Base-by-base conservation (phyloP, 768 basidiomycete genomes). In the Suillus weaverae region DNA sequence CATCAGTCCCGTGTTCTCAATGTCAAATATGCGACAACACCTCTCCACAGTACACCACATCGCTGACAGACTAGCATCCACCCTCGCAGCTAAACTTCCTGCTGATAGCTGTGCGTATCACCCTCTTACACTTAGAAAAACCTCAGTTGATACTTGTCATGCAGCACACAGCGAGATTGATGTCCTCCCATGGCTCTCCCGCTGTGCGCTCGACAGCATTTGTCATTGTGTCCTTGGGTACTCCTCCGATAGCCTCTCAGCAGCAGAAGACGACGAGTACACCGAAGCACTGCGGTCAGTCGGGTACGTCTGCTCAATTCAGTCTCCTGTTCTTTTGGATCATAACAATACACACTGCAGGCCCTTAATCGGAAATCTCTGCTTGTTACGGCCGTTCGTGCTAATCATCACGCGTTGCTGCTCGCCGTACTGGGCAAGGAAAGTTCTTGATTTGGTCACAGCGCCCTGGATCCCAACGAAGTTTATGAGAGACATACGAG, bases 191-290 rank as follows among this genome's bases (percentile, higher is more conserved):
- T 80, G 78, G 78, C 73, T 77, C 70, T 69, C 79, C 32, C 77
- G 84, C 9, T 73, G 79, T 30, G 82, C 84, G 20, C 74, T 85
- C 14, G 83, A 85, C 65, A 70, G 84, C 51, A 78, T 85, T 43
- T 83, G 81, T 4, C 82, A 81, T 71, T 79, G 79, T 14, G 82
- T 84, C 6, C 74, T 85, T 38, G 80, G 80, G 0, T 74, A 73
- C 55, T 76, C 78, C 4, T 80, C 80, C 51, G 77, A 79, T 18
- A 67, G 56, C 3, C 54, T 72, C 13, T 68, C 71, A 20, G 51
- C 65, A 2, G 41, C 44, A 14, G 60, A 66, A 20, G 41, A 61
- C 22, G 66, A 69, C 41, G 62, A 44, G 32, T 71, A 71, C 44
- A 64, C 55, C 1, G 62, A 68, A 20, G 69, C 71, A 2, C 68